Conservation (phyloP, 164 flowering plant genomes). For the Vitis amurensis region DNA sequence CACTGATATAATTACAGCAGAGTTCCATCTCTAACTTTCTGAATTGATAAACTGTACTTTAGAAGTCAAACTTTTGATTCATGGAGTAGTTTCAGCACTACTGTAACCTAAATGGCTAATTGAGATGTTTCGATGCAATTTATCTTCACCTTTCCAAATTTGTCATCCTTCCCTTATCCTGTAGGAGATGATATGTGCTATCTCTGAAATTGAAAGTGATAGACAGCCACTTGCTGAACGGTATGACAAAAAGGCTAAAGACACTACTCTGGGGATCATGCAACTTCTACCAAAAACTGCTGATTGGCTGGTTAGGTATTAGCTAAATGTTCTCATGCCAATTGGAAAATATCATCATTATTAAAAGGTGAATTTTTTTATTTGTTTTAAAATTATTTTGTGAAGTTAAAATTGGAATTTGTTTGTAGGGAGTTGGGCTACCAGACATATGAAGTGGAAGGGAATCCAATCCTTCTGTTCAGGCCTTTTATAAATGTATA, state of each 20-base stretch:
- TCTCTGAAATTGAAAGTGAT: slow-evolving; percentile 86
- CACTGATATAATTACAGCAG: too few species aligned
- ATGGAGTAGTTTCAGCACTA: too few species aligned
- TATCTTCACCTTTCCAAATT: neutral
- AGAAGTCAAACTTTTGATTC: too few species aligned
- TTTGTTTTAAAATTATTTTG: neutral
- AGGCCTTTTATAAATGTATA: slow-evolving; percentile 78
- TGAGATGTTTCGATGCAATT: neutral
- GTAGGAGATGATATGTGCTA: slow-evolving; percentile 87
- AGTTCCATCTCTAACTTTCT: too few species aligned
- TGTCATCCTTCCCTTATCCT: slow-evolving; percentile 7
- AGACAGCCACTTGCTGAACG: slow-evolving; percentile 63
- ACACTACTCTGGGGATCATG: slow-evolving; percentile 71
- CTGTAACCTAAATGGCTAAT: too few species aligned
- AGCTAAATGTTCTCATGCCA: slow-evolving; percentile 1
- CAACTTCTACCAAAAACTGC: slow-evolving; percentile 69
- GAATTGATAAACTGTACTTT: too few species aligned
- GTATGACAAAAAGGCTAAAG: slow-evolving; percentile 61
- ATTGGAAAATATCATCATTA: neutral
- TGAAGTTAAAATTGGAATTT: slow-evolving; percentile 10
- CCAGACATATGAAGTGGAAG: slow-evolving; percentile 47
- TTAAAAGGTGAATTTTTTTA: neutral
- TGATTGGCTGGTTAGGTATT: slow-evolving; percentile 65
- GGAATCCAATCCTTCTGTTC: slow-evolving; percentile 44
- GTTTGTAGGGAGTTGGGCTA: slow-evolving; percentile 67